phyloP scores from a whole-genome alignment of 768 basidiomycete genomes.

The Strobilomyces dryophilus region DNA sequence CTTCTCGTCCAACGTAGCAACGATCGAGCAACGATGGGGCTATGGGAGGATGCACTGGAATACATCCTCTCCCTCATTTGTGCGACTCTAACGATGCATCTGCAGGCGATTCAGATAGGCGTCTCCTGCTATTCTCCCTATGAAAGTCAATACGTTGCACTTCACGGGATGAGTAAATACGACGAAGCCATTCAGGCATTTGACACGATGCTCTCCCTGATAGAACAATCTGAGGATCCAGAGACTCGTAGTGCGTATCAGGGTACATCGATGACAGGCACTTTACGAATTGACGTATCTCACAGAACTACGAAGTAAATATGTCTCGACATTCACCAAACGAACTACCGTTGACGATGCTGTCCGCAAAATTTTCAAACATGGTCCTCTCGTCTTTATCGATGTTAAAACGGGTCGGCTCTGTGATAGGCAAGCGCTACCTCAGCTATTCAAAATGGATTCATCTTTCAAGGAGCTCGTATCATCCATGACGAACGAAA shows the following conservation, averaged over 20 bases:
- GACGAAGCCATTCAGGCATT: neutral
- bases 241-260: neutral
- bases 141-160: neutral
- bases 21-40: neutral
- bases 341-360: neutral
- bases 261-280: too few species aligned
- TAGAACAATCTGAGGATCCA: neutral
- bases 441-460: neutral
- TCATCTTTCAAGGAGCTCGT: neutral
- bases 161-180: neutral
- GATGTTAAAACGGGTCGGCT: neutral
- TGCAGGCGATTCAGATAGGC: neutral
- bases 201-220: neutral
- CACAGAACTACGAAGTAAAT: neutral
- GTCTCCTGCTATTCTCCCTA: neutral
- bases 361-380: neutral
- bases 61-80: neutral
- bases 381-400: neutral
- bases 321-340: neutral
- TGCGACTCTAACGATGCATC: neutral
- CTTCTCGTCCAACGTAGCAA: neutral
- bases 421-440: neutral
- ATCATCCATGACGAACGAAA: neutral
- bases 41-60: neutral
- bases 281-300: neutral